phyloP scores from a whole-genome alignment of 2,329 filamentous ascomycete species.

The Talaromyces atroroseus region DNA sequence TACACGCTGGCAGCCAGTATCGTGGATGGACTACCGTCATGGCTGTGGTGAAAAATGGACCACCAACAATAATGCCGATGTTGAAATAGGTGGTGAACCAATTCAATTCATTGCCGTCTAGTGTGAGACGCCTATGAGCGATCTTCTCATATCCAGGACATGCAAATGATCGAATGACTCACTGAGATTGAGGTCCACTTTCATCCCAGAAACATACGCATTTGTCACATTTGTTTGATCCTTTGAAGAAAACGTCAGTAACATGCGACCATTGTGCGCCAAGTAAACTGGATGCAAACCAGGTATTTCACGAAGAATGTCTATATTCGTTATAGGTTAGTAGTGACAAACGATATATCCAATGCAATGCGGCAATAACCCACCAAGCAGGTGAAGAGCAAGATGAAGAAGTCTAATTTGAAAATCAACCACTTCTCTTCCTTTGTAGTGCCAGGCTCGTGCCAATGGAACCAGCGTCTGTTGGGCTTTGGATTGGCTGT shows the following conservation, averaged over 20 bases:
- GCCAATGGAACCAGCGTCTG: conserved; percentile 6
- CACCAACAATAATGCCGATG: conserved; percentile 7
- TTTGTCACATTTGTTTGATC: conserved; percentile 40
- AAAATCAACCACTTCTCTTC: conserved; percentile 40
- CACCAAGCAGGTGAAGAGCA: conserved; percentile 36
- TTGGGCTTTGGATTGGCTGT: too few relatives aligned
- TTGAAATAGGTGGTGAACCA: conserved; percentile 13
- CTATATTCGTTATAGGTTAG: not conserved
- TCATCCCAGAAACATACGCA: conserved; percentile 27
- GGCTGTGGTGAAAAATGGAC: conserved; percentile 2
- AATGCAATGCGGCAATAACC: too few relatives aligned
- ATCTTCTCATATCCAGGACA: too few relatives aligned
- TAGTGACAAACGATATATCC: too few relatives aligned
- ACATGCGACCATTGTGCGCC: too few relatives aligned
- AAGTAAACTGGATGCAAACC: not conserved
- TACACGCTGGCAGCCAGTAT: conserved; percentile 8
- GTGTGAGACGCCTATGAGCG: too few relatives aligned
- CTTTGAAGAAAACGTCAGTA: not conserved
- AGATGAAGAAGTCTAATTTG: conserved; percentile 46
- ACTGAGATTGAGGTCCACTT: conserved; percentile 44
- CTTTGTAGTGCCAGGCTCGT: conserved; percentile 5
- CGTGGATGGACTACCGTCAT: conserved; percentile 2
- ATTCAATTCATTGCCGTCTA: conserved; percentile 9
- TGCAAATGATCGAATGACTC: too few relatives aligned
- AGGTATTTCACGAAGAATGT: conserved; percentile 39